A percentile compares a stretch with the other conserved stretches of the same genome.
Evolutionary conservation across 2,329 filamentous ascomycete species (phyloP).

Genomic region (Colletotrichum sansevieriae): DNA sequence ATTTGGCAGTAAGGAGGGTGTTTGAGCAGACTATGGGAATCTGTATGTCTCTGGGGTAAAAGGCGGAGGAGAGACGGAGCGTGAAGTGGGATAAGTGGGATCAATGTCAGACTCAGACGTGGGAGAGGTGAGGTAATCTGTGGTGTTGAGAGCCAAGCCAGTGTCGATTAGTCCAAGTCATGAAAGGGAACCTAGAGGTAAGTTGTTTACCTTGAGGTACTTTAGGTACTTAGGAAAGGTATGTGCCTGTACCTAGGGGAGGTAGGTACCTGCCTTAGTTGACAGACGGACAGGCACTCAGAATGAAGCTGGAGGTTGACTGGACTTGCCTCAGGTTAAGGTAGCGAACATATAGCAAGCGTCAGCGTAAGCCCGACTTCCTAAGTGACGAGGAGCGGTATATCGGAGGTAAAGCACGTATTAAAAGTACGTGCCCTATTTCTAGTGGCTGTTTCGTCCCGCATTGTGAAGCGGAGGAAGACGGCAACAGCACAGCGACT

Average conservation of each 20-base stretch:
- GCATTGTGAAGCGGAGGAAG: background rate
- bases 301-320: too few relatives aligned
- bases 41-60: conserved; percentile 26
- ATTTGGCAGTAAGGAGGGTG: background rate
- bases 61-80: conserved; percentile 12
- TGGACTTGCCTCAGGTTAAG: too few relatives aligned
- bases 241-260: too few relatives aligned
- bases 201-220: background rate
- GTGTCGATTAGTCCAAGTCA: conserved; percentile 9
- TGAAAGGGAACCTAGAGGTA: background rate
- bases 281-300: too few relatives aligned
- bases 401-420: too few relatives aligned
- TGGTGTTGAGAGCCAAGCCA: background rate
- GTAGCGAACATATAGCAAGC: too few relatives aligned
- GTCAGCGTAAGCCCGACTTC: too few relatives aligned
- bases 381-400: too few relatives aligned
- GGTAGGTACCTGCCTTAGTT: too few relatives aligned
- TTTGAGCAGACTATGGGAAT: conserved; percentile 1
- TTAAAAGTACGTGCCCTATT: too few relatives aligned
- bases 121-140: background rate
- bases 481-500: background rate
- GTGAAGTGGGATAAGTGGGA: conserved; percentile 17
- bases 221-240: too few relatives aligned
- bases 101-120: conserved; percentile 1
- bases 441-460: background rate